Conservation (phyloP, 768 basidiomycete species). For the Termitomyces titanicus region DNA sequence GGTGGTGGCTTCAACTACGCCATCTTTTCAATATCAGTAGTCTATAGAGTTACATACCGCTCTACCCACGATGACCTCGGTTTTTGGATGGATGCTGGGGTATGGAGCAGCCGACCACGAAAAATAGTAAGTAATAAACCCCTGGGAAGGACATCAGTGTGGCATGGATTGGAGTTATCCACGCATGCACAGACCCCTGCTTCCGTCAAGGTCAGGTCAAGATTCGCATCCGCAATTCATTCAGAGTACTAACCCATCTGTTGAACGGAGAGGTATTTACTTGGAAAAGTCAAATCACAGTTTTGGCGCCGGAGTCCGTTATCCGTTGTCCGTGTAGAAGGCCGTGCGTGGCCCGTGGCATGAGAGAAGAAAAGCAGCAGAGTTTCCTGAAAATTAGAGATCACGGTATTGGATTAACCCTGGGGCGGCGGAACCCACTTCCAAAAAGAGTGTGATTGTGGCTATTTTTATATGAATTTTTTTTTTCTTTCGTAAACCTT, state of each 20-base stretch:
- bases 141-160: no score
- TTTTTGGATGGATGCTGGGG: background rate
- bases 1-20: background rate
- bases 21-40: no score
- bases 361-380: background rate
- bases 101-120: no score
- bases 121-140: no score
- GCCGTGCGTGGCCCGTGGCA: background rate
- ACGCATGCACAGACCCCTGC: no score
- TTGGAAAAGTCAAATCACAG: background rate
- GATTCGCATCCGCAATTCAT: no score
- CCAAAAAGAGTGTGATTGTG: background rate
- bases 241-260: no score
- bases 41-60: background rate
- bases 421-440: background rate
- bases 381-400: background rate
- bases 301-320: background rate
- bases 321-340: background rate
- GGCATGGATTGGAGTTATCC: no score
- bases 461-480: background rate
- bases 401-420: no score
- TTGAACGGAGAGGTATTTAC: background rate
- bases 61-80: background rate
- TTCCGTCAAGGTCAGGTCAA: no score
- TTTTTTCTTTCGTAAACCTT: no score